A percentile compares a stretch with the other conserved stretches of the same genome.
Conservation (phyloP, 2,329 filamentous ascomycete species). For the Pseudohalonectria lignicola region DNA sequence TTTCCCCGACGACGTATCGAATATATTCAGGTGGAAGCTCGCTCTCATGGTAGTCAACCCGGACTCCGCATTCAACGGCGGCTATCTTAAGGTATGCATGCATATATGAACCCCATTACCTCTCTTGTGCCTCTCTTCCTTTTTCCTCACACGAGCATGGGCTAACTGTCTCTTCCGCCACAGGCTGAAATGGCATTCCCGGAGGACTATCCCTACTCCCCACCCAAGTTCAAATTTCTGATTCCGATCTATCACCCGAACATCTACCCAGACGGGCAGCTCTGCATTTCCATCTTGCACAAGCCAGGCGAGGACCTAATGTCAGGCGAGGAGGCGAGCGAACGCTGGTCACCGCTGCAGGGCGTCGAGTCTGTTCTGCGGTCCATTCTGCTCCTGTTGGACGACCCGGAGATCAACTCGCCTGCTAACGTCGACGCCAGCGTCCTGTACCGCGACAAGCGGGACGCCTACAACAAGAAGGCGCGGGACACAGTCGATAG, state of each 20-base stretch:
- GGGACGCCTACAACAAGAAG: constrained; percentile 55
- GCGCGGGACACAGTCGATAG: constrained; percentile 60
- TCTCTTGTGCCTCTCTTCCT: too few species aligned
- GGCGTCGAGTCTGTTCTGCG: constrained; percentile 91
- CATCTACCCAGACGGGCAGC: constrained; percentile 77
- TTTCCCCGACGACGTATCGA: constrained; percentile 59
- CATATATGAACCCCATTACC: too few species aligned
- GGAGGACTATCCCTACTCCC: constrained; percentile 78
- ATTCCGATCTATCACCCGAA: constrained; percentile 82
- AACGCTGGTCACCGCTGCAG: constrained; percentile 91
- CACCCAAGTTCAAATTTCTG: constrained; percentile 80
- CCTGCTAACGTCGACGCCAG: constrained; percentile 92
- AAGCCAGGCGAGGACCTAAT: constrained; percentile 83
- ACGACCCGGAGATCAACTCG: constrained; percentile 87
- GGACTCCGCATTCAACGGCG: constrained; percentile 84
- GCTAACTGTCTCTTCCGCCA: too few species aligned
- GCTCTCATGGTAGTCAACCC: constrained; percentile 88
- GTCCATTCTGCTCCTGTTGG: constrained; percentile 81
- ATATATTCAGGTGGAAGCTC: constrained; percentile 78
- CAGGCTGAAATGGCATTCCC: constrained; percentile 80
- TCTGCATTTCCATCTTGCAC: constrained; percentile 96
- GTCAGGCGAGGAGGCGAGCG: constrained; percentile 80
- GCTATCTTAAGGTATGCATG: constrained; percentile 78
- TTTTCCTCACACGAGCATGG: too few species aligned
- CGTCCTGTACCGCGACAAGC: constrained; percentile 70